Evolutionary conservation across 1,284 basidiomycete species (phyloP), one percentile per base, ranked within the genome.

Genomic region (Phylloporus gajari): DNA sequence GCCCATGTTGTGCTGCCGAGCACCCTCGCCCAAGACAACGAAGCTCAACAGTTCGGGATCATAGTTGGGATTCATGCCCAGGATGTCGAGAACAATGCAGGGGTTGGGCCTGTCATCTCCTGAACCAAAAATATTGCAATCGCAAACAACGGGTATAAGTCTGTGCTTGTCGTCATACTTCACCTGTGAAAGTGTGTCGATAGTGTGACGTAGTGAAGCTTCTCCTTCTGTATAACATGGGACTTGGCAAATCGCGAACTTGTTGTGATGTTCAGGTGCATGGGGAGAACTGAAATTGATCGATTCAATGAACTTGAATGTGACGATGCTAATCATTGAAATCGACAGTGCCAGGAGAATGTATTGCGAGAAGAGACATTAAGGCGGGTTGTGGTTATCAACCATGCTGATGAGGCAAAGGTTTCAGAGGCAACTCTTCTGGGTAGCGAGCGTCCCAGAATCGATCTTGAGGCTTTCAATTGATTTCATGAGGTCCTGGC

Each of bases 111-210:
- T 88, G 83, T 97, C 95, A 83, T 98, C 98, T 6, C 97, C 97
- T 25, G 94, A 94, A 82, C 98, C 97, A 73, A 98, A 95, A 76
- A 99, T 99, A 91, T 97, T 99, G 78, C 98, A 97, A 83, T 99
- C 98, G 80, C 98, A 99, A 78, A 99, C 94, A 84, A 99, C 88
- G 75, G 98, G 92, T 40, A 99, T 86, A 7, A 99, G 86, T 85
- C 99, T 99, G 70, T 97, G 94, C 85, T 99, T 99, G 87, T 99
- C 97, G 80, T 99, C 97, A 81, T 99, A 99, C 83, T 96, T 97
- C 83, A 98, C 89, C 79, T 94, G 92, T 13, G 97, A 95, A 70
- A 99, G 87, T 27, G 97, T 98, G 82, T 99, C 96, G 83, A 99
- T 97, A 8, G 97, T 99, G 78, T 88, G 89, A 72, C 94, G 90